Conservation (phyloP, 345 rosid species). For the Rhizophora mangle region DNA sequence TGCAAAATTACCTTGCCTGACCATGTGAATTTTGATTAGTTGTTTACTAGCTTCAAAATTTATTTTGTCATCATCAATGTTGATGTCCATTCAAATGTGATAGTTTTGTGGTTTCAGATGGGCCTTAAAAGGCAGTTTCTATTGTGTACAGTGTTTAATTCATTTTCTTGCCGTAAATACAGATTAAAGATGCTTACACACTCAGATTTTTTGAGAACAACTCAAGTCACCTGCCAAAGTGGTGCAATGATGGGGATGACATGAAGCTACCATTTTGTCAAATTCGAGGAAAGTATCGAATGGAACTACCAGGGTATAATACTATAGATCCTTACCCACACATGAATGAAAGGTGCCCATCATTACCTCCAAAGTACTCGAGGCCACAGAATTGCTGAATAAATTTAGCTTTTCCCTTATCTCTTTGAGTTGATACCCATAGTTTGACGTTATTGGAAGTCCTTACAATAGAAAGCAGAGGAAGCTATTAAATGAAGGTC, state of each 20-base stretch:
- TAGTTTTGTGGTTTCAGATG: no score
- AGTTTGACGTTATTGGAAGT: background rate
- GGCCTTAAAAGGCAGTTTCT: background rate
- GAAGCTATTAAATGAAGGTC: conserved; percentile 3
- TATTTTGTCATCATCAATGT: no score
- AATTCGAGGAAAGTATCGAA: conserved; percentile 79
- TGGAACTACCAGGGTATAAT: conserved; percentile 93
- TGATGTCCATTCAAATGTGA: no score
- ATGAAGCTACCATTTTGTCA: conserved; percentile 89
- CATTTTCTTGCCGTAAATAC: conserved; percentile 23
- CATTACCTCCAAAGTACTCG: conserved; percentile 77
- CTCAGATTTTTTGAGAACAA: conserved; percentile 71
- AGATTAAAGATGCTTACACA: conserved; percentile 87
- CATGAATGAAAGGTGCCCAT: conserved; percentile 89
- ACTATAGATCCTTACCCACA: conserved; percentile 79
- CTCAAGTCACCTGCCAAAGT: conserved; percentile 75
- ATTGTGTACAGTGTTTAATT: background rate
- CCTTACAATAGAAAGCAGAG: background rate
- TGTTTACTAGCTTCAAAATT: no score
- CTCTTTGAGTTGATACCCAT: background rate
- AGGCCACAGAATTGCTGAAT: conserved; percentile 65
- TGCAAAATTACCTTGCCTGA: no score
- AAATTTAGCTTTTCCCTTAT: background rate
- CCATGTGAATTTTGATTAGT: no score
- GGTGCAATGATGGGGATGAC: conserved; percentile 88